phyloP scores from a whole-genome alignment of 495 filamentous ascomycete genomes.

The Aspergillus coremiiformis region DNA sequence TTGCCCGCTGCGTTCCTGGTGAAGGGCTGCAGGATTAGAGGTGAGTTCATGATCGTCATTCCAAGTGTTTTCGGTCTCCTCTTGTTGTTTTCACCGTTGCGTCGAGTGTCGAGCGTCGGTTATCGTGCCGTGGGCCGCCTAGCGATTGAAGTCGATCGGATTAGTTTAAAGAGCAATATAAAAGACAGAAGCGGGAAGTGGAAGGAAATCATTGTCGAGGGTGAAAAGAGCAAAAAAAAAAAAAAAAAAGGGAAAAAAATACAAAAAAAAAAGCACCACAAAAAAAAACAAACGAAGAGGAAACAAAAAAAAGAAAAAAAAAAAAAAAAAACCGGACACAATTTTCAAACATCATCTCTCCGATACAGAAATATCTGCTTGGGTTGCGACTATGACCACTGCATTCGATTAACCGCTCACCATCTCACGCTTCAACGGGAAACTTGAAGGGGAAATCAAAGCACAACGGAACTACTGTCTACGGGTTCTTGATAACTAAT shows the following conservation, averaged over 20 bases:
- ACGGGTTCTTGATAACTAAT: conserved; percentile 19
- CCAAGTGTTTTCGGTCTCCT: conserved; percentile 12
- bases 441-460: background rate
- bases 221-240: too few species aligned
- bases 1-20: conserved; percentile 41
- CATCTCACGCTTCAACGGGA: background rate
- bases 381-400: conserved; percentile 2
- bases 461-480: background rate
- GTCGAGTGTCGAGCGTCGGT: conserved; percentile 15
- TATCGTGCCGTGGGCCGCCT: background rate
- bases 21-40: conserved; percentile 45
- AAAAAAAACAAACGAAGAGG: background rate
- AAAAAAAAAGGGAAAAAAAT: too few species aligned
- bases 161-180: background rate
- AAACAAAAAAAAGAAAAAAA: background rate
- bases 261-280: too few species aligned
- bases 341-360: background rate
- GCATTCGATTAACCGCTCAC: background rate
- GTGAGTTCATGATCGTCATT: conserved; percentile 29
- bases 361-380: background rate
- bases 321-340: too few species aligned
- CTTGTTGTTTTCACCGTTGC: conserved; percentile 20
- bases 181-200: background rate
- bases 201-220: background rate
- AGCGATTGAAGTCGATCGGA: background rate